A percentile compares a stretch with the other conserved stretches of the same genome.
phyloP scores from a whole-genome alignment of 1,284 basidiomycete species.

The Tremellales sp. region DNA sequence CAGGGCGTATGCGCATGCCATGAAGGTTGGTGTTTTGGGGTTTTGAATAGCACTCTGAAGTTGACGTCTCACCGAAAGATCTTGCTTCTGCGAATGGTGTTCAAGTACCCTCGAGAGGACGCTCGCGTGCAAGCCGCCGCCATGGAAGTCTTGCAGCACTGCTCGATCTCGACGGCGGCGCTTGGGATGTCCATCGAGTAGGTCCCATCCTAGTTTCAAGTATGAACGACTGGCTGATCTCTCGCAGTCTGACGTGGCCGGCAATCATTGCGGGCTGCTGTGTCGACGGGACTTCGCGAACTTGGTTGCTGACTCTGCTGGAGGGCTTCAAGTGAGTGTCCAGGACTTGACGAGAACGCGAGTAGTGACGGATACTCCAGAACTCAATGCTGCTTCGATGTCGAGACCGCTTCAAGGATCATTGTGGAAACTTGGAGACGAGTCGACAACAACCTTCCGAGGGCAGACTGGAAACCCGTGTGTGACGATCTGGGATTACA shows the following conservation, averaged over 20 bases:
- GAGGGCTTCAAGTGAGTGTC: constrained; percentile 52
- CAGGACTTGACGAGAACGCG: neutral
- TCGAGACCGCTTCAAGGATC: constrained; percentile 54
- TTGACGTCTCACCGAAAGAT: constrained; percentile 41
- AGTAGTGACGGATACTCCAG: constrained; percentile 24
- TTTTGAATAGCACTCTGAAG: neutral
- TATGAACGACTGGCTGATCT: neutral
- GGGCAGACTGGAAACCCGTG: constrained; percentile 44
- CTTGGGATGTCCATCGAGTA: constrained; percentile 48
- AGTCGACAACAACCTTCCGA: constrained; percentile 27
- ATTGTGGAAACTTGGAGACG: constrained; percentile 51
- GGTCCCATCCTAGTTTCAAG: constrained; percentile 9
- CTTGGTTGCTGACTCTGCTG: constrained; percentile 51
- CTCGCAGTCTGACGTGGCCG: constrained; percentile 50
- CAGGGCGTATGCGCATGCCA: constrained; percentile 47
- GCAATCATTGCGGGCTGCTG: constrained; percentile 54
- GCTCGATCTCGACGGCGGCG: constrained; percentile 40
- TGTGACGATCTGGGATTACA: constrained; percentile 41
- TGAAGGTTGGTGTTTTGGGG: constrained; percentile 42
- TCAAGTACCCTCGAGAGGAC: constrained; percentile 47
- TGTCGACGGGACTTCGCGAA: constrained; percentile 44
- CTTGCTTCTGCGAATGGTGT: constrained; percentile 52
- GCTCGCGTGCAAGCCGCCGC: constrained; percentile 47
- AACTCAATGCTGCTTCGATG: constrained; percentile 53
- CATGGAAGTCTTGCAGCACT: constrained; percentile 41